These are phyloP conservation scores for Trichoderma sp. DNA, from an alignment of 2,329 filamentous ascomycete genomes.

Conservation along the genomic window DNA sequence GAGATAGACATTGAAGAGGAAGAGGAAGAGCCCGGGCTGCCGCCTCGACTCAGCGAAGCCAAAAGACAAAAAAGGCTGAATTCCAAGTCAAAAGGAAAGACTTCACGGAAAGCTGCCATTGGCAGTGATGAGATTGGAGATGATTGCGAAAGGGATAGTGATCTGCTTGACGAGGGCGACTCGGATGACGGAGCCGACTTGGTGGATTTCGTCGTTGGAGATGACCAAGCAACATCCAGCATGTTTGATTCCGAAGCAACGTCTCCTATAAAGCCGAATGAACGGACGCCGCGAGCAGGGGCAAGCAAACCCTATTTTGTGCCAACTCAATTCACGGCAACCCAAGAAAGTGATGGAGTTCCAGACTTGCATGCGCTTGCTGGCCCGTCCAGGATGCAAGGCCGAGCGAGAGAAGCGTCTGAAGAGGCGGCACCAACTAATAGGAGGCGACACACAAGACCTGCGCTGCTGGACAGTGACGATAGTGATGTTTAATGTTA, in stretches of 20 bases:
- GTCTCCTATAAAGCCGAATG: slow-evolving; percentile 27
- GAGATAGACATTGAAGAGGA: slow-evolving; percentile 20
- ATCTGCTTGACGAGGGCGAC: slow-evolving; percentile 45
- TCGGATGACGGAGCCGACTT: slow-evolving; percentile 51
- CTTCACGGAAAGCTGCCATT: slow-evolving; percentile 32
- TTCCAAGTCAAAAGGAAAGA: slow-evolving; percentile 26
- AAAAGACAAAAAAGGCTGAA: slow-evolving; percentile 26
- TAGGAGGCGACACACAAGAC: slow-evolving; percentile 30
- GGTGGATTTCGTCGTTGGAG: slow-evolving; percentile 56
- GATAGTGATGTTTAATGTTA: slow-evolving; percentile 15
- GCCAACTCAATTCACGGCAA: slow-evolving; percentile 38
- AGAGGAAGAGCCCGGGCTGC: slow-evolving; percentile 16
- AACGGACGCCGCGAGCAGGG: slow-evolving; percentile 22
- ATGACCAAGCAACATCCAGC: slow-evolving; percentile 44
- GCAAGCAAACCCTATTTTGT: slow-evolving; percentile 37
- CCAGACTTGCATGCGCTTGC: slow-evolving; percentile 36
- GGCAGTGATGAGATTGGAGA: slow-evolving; percentile 51
- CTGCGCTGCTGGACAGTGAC: slow-evolving; percentile 23
- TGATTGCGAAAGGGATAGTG: slow-evolving; percentile 51
- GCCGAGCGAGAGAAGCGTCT: slow-evolving; percentile 4
- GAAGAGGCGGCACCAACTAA: slow-evolving; percentile 24
- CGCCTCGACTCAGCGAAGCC: slow-evolving; percentile 6
- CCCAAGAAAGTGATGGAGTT: slow-evolving; percentile 43
- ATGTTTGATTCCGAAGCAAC: slow-evolving; percentile 33
- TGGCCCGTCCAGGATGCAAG: background rate